Conservation (phyloP, 148 eudicot genomes). For the Vaccinium macrocarpon region DNA sequence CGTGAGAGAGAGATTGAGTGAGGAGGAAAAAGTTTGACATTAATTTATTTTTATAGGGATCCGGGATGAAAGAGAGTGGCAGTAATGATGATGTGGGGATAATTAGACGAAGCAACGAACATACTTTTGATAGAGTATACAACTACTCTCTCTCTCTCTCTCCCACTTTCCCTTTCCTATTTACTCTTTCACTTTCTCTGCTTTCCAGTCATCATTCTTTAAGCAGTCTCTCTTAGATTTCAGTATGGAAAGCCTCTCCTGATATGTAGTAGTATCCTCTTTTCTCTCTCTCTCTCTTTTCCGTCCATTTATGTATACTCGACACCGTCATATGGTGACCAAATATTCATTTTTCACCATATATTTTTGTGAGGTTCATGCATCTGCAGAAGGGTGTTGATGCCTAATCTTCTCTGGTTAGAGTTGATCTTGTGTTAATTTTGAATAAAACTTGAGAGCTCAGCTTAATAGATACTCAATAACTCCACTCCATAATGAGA, state of each 20-base stretch:
- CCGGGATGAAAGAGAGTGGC: constrained; percentile 7
- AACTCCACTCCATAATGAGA: no score
- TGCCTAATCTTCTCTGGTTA: background rate
- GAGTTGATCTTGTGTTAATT: background rate
- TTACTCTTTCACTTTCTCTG: background rate
- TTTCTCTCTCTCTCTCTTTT: background rate
- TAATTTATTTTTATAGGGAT: background rate
- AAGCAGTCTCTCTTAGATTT: background rate
- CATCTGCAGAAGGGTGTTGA: no score
- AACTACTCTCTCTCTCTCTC: background rate
- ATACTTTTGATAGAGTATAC: background rate
- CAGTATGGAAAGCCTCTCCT: background rate
- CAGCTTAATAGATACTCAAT: no score
- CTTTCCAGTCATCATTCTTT: background rate
- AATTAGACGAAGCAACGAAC: background rate
- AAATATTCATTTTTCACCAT: no score
- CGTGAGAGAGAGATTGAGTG: background rate
- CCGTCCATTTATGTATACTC: background rate
- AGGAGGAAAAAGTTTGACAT: background rate
- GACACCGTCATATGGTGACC: no score
- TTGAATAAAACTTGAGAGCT: background rate
- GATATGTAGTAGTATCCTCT: background rate
- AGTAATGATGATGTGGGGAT: constrained; percentile 10
- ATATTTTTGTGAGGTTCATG: no score
- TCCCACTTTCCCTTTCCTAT: background rate